Percentiles rank a stretch among this genome's conserved stretches.
Conservation (phyloP, 192 early-diverging fungal genomes). For the Phycomyces nitens region DNA sequence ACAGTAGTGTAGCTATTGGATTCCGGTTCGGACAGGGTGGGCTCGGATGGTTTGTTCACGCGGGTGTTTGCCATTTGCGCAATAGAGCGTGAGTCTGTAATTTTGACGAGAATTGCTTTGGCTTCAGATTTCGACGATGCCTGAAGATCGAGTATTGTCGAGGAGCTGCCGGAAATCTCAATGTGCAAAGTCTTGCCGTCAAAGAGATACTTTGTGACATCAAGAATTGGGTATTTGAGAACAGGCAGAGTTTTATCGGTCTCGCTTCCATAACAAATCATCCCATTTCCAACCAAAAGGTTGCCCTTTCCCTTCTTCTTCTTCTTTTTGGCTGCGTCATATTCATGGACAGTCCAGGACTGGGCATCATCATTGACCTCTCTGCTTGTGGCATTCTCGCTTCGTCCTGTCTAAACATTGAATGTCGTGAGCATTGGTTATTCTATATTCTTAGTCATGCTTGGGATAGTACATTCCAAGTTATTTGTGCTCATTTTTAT, state of each 20-base stretch:
- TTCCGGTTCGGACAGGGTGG: constrained; percentile 21
- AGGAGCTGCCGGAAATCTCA: constrained; percentile 53
- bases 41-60: constrained; percentile 7
- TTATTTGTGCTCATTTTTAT: constrained; percentile 1
- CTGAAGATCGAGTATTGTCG: constrained; percentile 60
- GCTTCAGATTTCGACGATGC: constrained; percentile 61
- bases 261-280: constrained; percentile 60
- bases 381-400: background rate
- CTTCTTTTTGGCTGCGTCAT: constrained; percentile 64
- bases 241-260: constrained; percentile 57
- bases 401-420: background rate
- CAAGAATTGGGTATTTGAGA: constrained; percentile 54
- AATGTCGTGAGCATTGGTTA: background rate
- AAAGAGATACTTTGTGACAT: constrained; percentile 56
- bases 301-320: constrained; percentile 69
- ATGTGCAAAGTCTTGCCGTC: constrained; percentile 64
- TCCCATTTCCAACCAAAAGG: constrained; percentile 59
- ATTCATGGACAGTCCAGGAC: constrained; percentile 55
- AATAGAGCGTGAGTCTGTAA: constrained; percentile 56
- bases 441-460: background rate
- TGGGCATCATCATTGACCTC: constrained; percentile 36
- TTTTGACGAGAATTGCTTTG: constrained; percentile 60
- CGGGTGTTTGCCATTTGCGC: constrained; percentile 31
- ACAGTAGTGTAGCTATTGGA: too few species aligned
- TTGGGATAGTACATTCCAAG: background rate